A percentile compares a stretch with the other conserved stretches of the same genome.
These are phyloP conservation scores for Pythium chondricola DNA, from an alignment of 352 stramenopile species.

Conservation along the genomic window DNA sequence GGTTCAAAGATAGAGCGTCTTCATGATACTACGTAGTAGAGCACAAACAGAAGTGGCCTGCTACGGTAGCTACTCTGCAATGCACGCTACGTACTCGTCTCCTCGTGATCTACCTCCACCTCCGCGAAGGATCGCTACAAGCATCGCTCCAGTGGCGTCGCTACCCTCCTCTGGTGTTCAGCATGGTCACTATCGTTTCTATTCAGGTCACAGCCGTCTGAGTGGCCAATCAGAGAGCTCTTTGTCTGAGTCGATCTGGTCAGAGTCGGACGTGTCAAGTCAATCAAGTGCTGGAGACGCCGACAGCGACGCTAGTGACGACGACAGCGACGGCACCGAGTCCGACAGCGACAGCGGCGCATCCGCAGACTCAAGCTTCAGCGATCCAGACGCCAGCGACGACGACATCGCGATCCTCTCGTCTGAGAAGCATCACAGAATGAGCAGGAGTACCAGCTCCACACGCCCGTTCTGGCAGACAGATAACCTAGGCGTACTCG, in stretches of 20 bases:
- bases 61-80: too few relatives aligned
- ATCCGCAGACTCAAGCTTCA: not conserved
- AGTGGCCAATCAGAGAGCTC: slow-evolving; percentile 17
- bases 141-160: slow-evolving; percentile 5
- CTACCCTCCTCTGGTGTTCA: not conserved
- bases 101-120: too few relatives aligned
- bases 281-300: too few relatives aligned
- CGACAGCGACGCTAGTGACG: slow-evolving; percentile 3
- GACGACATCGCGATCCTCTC: slow-evolving; percentile 2
- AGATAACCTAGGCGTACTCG: slow-evolving; percentile 62
- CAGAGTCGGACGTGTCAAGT: too few relatives aligned
- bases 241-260: slow-evolving; percentile 8
- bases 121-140: too few relatives aligned
- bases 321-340: slow-evolving; percentile 4
- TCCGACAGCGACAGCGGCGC: slow-evolving; percentile 4
- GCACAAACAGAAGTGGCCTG: too few relatives aligned
- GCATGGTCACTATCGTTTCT: slow-evolving; percentile 13
- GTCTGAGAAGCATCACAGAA: not conserved
- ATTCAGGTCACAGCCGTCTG: not conserved
- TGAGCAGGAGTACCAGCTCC: slow-evolving; percentile 1
- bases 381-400: slow-evolving; percentile 16
- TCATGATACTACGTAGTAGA: too few relatives aligned
- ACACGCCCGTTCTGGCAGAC: slow-evolving; percentile 7
- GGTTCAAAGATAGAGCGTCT: too few relatives aligned
- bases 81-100: too few relatives aligned